A percentile compares a stretch with the other conserved stretches of the same genome.
Conservation (phyloP, 805 yeast genomes). For the Wickerhamomyces subpelliculosus region DNA sequence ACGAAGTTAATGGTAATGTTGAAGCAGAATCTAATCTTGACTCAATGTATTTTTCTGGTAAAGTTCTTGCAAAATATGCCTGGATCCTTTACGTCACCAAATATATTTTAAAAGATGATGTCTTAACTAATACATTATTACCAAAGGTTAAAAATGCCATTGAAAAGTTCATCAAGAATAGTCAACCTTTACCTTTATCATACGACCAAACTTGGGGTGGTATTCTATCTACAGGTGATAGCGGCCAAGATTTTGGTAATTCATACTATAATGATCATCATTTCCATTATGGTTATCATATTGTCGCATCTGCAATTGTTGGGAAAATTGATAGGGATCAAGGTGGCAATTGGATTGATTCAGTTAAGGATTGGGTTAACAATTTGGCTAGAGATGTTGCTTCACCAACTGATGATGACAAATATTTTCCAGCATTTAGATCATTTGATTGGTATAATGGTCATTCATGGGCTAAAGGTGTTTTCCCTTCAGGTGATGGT, state of each 20-base stretch:
- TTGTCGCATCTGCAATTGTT: conserved; percentile 62
- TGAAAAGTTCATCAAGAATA: conserved; percentile 59
- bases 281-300: conserved; percentile 70
- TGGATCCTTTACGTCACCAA: conserved; percentile 71
- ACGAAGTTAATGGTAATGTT: conserved; percentile 32
- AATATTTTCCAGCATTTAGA: conserved; percentile 57
- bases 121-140: conserved; percentile 44
- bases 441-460: conserved; percentile 73
- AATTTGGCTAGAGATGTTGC: conserved; percentile 62
- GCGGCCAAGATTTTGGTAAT: conserved; percentile 64
- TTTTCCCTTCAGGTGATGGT: conserved; percentile 66
- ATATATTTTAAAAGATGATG: conserved; percentile 51
- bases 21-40: conserved; percentile 48
- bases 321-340: conserved; percentile 45
- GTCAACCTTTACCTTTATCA: conserved; percentile 63
- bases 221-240: conserved; percentile 57
- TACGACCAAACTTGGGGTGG: conserved; percentile 83
- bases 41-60: conserved; percentile 90
- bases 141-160: conserved; percentile 61
- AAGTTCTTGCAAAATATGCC: conserved; percentile 84
- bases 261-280: conserved; percentile 71
- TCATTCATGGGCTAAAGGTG: conserved; percentile 75
- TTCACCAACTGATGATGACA: conserved; percentile 48
- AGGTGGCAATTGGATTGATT: conserved; percentile 48
- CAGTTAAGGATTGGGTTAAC: conserved; percentile 45